A percentile compares a stretch with the other conserved stretches of the same genome.
phyloP scores from a whole-genome alignment of 1,139 yeast genomes.

The Yamadazyma spencermartinsiae region DNA sequence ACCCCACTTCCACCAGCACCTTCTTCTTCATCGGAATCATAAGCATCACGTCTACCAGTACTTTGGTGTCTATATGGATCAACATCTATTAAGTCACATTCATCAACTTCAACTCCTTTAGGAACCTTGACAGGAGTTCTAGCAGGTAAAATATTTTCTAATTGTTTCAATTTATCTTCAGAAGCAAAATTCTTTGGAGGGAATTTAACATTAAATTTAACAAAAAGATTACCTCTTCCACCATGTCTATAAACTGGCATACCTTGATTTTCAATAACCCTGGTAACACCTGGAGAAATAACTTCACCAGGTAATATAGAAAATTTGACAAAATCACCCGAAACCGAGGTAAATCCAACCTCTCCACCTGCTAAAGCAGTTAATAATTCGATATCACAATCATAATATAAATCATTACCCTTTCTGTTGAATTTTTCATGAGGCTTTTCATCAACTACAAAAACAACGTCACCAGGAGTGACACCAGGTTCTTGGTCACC shows the following conservation, averaged over 20 bases:
- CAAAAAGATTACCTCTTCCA: slow-evolving; percentile 70
- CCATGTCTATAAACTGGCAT: slow-evolving; percentile 86
- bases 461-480: slow-evolving; percentile 95
- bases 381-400: slow-evolving; percentile 84
- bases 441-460: slow-evolving; percentile 85
- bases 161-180: slow-evolving; percentile 65
- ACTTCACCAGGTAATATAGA: slow-evolving; percentile 89
- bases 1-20: slow-evolving; percentile 73
- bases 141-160: slow-evolving; percentile 67
- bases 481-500: slow-evolving; percentile 97
- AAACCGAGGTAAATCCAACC: slow-evolving; percentile 79
- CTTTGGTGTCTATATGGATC: slow-evolving; percentile 62
- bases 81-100: slow-evolving; percentile 68
- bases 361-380: slow-evolving; percentile 98
- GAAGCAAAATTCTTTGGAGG: slow-evolving; percentile 62
- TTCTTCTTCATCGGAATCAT: slow-evolving; percentile 69
- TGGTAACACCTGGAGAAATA: slow-evolving; percentile 77
- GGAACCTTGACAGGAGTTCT: slow-evolving; percentile 59
- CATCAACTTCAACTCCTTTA: slow-evolving; percentile 71
- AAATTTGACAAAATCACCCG: slow-evolving; percentile 86
- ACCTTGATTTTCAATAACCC: slow-evolving; percentile 91
- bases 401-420: slow-evolving; percentile 84
- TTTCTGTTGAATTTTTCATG: slow-evolving; percentile 81
- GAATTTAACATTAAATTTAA: slow-evolving; percentile 72
- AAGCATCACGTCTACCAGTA: slow-evolving; percentile 49